phyloP scores from a whole-genome alignment of 2,329 filamentous ascomycete species.

The Didymella exigua region DNA sequence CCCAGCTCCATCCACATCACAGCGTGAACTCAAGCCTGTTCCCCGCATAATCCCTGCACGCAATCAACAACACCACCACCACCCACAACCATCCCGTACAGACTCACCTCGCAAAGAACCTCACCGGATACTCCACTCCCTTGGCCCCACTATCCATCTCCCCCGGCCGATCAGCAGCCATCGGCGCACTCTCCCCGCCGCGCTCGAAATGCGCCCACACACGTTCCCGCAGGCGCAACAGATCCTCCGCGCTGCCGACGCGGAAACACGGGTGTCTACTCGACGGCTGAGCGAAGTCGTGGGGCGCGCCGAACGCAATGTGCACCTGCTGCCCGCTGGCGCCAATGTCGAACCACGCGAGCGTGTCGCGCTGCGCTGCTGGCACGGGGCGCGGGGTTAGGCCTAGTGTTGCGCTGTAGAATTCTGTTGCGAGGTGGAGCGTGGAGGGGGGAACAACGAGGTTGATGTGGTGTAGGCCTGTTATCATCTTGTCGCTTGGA shows the following conservation, averaged over 20 bases:
- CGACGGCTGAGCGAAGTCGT: slow-evolving; percentile 37
- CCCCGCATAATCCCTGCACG: slow-evolving; percentile 44
- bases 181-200: slow-evolving; percentile 58
- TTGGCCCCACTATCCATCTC: slow-evolving; percentile 49
- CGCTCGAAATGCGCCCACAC: slow-evolving; percentile 60
- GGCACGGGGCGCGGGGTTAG: slow-evolving; percentile 61
- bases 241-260: slow-evolving; percentile 54
- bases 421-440: slow-evolving; percentile 15
- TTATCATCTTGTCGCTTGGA: slow-evolving; percentile 18
- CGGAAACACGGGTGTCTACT: slow-evolving; percentile 65
- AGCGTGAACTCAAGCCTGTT: slow-evolving; percentile 51
- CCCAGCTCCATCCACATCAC: too few species aligned
- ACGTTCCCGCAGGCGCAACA: slow-evolving; percentile 54
- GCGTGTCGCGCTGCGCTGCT: slow-evolving; percentile 54
- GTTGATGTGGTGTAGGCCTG: slow-evolving; percentile 27
- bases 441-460: slow-evolving; percentile 20
- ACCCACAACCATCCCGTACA: background rate
- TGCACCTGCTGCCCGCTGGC: slow-evolving; percentile 63
- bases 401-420: slow-evolving; percentile 56
- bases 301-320: slow-evolving; percentile 54
- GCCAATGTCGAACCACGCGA: slow-evolving; percentile 67
- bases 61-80: background rate
- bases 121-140: slow-evolving; percentile 64
- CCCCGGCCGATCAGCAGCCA: slow-evolving; percentile 62
- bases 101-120: slow-evolving; percentile 62